A percentile compares a stretch with the other conserved stretches of the same genome.
Conservation (phyloP, 768 basidiomycete species). For the Calocera viscosa region DNA sequence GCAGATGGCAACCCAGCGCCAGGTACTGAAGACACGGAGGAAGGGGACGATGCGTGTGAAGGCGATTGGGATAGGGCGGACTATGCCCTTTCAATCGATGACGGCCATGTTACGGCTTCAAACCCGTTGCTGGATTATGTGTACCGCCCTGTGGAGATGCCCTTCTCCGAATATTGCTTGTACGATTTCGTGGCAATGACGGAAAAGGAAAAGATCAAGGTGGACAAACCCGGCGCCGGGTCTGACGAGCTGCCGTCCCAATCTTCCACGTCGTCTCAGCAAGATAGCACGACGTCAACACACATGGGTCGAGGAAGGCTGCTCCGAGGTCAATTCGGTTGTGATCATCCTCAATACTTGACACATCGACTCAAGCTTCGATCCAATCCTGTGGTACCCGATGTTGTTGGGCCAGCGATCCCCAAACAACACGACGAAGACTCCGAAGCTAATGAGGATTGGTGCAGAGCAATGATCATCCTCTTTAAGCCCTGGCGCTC, state of each 20-base stretch:
- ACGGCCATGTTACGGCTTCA: conserved; percentile 23
- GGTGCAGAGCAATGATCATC: conserved; percentile 32
- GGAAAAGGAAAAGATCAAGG: conserved; percentile 18
- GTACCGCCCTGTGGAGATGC: background rate
- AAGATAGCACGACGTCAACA: no score
- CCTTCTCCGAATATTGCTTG: conserved; percentile 17
- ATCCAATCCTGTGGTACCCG: conserved; percentile 20
- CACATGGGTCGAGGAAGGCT: background rate
- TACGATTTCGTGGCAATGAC: conserved; percentile 26
- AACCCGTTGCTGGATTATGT: conserved; percentile 19
- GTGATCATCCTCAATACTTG: conserved; percentile 19
- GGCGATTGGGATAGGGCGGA: no score
- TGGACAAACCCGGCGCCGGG: no score
- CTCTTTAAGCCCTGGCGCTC: conserved; percentile 35
- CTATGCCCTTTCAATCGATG: conserved; percentile 15
- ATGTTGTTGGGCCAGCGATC: conserved; percentile 28
- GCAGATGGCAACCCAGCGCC: no score
- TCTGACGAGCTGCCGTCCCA: no score
- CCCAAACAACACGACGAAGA: conserved; percentile 24
- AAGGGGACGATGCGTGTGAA: no score
- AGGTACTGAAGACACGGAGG: no score
- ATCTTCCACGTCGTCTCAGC: no score
- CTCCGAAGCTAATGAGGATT: conserved; percentile 15
- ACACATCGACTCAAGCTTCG: conserved; percentile 20
- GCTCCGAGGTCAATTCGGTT: background rate